phyloP scores from a whole-genome alignment of 306 rosid genomes.

The Betula pendula region DNA sequence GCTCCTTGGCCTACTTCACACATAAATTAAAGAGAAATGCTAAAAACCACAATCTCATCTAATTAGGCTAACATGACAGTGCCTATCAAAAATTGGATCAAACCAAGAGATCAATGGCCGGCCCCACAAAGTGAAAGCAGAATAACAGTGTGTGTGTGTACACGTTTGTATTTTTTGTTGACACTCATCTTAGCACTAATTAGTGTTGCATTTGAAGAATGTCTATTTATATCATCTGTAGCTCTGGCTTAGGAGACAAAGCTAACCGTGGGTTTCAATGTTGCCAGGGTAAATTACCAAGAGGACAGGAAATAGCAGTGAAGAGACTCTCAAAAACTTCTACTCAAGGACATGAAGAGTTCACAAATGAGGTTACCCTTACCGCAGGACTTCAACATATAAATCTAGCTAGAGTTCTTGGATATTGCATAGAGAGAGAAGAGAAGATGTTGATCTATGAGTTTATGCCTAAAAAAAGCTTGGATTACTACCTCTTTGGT shows the following conservation, averaged over 20 bases:
- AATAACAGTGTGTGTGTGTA: neutral
- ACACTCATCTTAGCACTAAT: neutral
- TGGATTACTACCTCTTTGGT: constrained; percentile 54
- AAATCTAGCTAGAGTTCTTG: constrained; percentile 55
- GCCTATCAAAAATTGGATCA: too few species aligned
- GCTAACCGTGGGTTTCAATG: constrained; percentile 4
- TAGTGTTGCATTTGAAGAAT: neutral
- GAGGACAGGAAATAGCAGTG: constrained; percentile 50
- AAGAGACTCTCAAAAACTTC: constrained; percentile 54
- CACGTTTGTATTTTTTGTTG: neutral
- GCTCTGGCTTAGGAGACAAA: neutral
- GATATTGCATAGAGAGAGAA: constrained; percentile 43
- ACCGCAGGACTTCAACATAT: constrained; percentile 55
- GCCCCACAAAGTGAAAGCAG: neutral
- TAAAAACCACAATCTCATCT: too few species aligned
- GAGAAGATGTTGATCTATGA: constrained; percentile 56
- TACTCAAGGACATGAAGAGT: constrained; percentile 48
- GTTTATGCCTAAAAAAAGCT: constrained; percentile 54
- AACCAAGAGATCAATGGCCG: too few species aligned
- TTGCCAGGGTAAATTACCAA: constrained; percentile 43
- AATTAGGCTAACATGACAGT: too few species aligned
- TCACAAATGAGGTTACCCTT: constrained; percentile 43
- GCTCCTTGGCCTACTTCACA: too few species aligned
- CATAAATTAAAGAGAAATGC: too few species aligned
- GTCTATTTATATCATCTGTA: neutral